Evolutionary conservation across 306 rosid species (phyloP).

Genomic region (Casuarina cunninghamiana): DNA sequence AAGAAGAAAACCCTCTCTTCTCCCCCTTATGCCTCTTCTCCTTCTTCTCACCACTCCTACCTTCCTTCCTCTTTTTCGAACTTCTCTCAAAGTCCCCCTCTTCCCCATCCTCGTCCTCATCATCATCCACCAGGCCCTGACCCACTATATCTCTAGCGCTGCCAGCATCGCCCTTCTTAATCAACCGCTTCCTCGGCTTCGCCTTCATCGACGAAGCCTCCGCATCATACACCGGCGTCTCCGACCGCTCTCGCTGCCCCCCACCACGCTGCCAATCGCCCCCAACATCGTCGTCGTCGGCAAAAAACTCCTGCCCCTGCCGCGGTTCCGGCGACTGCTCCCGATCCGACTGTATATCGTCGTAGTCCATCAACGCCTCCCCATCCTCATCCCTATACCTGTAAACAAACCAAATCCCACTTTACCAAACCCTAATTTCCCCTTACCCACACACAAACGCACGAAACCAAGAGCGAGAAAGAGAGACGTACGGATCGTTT

Average conservation of each 20-base stretch:
- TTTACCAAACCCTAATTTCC: constrained; percentile 16
- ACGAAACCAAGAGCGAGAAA: too few species aligned
- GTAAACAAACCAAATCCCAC: constrained; percentile 4
- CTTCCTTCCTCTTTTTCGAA: constrained; percentile 50
- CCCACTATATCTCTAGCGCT: constrained; percentile 41
- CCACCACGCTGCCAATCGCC: constrained; percentile 54
- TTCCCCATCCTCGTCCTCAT: constrained; percentile 45
- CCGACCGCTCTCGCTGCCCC: constrained; percentile 55
- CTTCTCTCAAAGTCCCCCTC: constrained; percentile 42
- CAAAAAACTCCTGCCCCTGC: constrained; percentile 25
- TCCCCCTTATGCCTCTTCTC: constrained; percentile 79
- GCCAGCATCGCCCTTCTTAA: constrained; percentile 61
- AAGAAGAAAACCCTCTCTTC: constrained; percentile 44
- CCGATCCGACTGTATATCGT: constrained; percentile 66
- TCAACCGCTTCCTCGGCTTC: constrained; percentile 83
- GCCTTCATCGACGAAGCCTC: constrained; percentile 50
- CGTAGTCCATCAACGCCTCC: constrained; percentile 88
- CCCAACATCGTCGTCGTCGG: constrained; percentile 42
- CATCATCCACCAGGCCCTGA: constrained; percentile 54
- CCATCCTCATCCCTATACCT: constrained; percentile 98
- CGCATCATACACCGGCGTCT: constrained; percentile 74
- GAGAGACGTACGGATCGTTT: constrained; percentile 64
- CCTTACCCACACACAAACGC: neutral
- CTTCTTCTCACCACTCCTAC: constrained; percentile 56
- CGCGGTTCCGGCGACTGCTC: constrained; percentile 72